phyloP scores from a whole-genome alignment of 176 grass and related monocot species.

The Ampelocalamus luodianensis region DNA sequence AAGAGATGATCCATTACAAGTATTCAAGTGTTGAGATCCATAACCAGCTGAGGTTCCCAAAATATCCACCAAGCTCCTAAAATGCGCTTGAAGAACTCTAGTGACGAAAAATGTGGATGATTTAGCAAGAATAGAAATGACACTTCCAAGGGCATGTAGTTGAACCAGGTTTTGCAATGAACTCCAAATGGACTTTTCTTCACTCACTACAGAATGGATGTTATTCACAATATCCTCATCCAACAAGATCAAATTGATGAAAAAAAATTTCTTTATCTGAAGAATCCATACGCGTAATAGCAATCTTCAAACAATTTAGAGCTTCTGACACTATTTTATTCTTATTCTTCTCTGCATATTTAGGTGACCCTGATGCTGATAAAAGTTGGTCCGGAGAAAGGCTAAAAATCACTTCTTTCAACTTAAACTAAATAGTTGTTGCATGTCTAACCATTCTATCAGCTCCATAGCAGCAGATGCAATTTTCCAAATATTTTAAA shows the following conservation, averaged over 20 bases:
- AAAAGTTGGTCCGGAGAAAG: constrained; percentile 53
- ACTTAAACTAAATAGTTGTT: constrained; percentile 66
- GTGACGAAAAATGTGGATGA: constrained; percentile 74
- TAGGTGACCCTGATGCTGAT: constrained; percentile 43
- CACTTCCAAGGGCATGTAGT: constrained; percentile 68
- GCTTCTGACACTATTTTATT: constrained; percentile 77
- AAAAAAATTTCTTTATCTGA: constrained; percentile 68
- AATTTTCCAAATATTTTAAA: constrained; percentile 90
- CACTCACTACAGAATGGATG: constrained; percentile 58
- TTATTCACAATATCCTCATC: constrained; percentile 73
- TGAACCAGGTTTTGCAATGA: constrained; percentile 50
- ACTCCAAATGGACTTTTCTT: constrained; percentile 39
- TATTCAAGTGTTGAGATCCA: constrained; percentile 39
- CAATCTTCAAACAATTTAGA: constrained; percentile 73
- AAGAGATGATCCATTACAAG: constrained; percentile 36
- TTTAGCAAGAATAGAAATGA: constrained; percentile 66
- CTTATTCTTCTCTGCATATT: constrained; percentile 58
- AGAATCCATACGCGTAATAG: constrained; percentile 56
- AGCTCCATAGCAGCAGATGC: constrained; percentile 77
- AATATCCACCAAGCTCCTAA: constrained; percentile 67
- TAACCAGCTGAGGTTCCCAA: constrained; percentile 51
- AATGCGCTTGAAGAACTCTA: constrained; percentile 83
- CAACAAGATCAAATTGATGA: constrained; percentile 79
- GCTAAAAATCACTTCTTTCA: constrained; percentile 84
- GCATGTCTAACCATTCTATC: constrained; percentile 79